Conservation (phyloP, 2,329 filamentous ascomycete genomes). For the Chaetothyriales sp. region DNA sequence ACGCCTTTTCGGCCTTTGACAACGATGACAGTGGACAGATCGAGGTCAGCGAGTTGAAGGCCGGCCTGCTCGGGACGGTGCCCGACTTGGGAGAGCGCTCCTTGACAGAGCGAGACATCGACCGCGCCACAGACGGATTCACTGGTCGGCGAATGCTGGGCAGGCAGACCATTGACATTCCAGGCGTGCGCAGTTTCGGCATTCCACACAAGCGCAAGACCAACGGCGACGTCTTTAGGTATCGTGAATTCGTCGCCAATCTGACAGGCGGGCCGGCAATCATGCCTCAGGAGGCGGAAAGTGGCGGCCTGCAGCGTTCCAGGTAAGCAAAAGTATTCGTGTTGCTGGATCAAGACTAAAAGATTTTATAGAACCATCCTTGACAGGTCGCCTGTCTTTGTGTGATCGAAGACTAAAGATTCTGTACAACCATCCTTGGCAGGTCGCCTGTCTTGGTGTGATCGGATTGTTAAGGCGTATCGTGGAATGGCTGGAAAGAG, state of each 20-base stretch:
- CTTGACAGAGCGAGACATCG: constrained; percentile 61
- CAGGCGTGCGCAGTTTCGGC: constrained; percentile 14
- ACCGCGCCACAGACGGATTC: constrained; percentile 77
- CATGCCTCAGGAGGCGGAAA: constrained; percentile 1
- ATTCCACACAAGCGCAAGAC: constrained; percentile 34
- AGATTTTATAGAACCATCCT: background rate
- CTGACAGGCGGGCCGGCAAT: constrained; percentile 39
- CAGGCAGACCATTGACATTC: constrained; percentile 29
- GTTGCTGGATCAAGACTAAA: background rate
- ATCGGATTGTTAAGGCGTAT: background rate
- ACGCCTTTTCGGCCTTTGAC: constrained; percentile 89
- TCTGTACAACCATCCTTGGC: background rate
- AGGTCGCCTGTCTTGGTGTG: background rate
- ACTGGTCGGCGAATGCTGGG: constrained; percentile 72
- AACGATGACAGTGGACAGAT: constrained; percentile 91
- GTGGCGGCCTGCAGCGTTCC: background rate
- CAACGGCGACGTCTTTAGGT: constrained; percentile 80
- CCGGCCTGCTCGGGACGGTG: constrained; percentile 68
- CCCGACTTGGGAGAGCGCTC: constrained; percentile 56
- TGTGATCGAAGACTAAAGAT: background rate
- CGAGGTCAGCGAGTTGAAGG: constrained; percentile 66
- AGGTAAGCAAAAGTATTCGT: background rate
- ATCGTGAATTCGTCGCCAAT: constrained; percentile 76
- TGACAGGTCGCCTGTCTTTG: background rate
- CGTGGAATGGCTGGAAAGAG: too few species aligned